phyloP scores from a whole-genome alignment of 2,329 filamentous ascomycete species.

The Cephalotrichum gorgonifer region DNA sequence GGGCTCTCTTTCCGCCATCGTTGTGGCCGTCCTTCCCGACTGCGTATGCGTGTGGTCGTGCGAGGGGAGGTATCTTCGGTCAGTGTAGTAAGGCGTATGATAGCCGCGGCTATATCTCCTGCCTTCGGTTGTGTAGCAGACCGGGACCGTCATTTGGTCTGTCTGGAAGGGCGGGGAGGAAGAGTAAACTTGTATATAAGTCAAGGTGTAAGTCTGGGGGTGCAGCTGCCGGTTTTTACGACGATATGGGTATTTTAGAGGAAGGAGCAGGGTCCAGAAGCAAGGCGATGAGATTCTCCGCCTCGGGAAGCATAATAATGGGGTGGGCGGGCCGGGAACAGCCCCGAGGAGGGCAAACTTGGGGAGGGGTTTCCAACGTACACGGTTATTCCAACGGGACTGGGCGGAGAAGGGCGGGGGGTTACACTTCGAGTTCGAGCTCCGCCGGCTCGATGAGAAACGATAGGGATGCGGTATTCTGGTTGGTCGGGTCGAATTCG shows the following conservation, averaged over 20 bases:
- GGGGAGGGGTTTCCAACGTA: not conserved
- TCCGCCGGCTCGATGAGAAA: not conserved
- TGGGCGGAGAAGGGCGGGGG: not conserved
- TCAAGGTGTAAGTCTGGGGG: not conserved
- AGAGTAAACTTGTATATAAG: not conserved
- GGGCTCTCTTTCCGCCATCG: slow-evolving; percentile 26
- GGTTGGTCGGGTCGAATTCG: too few relatives aligned
- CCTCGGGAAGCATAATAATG: not conserved
- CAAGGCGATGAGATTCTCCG: too few relatives aligned
- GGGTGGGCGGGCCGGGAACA: too few relatives aligned
- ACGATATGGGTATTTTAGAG: not conserved
- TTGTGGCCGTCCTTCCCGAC: slow-evolving; percentile 8
- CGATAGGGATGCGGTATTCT: not conserved
- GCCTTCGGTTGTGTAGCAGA: slow-evolving; percentile 21
- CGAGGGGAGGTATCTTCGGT: slow-evolving; percentile 26
- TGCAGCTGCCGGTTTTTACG: not conserved
- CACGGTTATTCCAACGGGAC: not conserved
- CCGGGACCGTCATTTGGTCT: slow-evolving; percentile 30
- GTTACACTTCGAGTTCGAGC: not conserved
- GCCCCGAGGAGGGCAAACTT: not conserved
- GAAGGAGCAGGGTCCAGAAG: too few relatives aligned
- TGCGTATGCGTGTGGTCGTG: slow-evolving; percentile 13
- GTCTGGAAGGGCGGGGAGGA: not conserved
- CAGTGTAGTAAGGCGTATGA: slow-evolving; percentile 14
- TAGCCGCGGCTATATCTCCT: slow-evolving; percentile 27